A percentile compares a stretch with the other conserved stretches of the same genome.
These are phyloP conservation scores for Pistacia integerrima DNA, from an alignment of 345 rosid species.

Conservation along the genomic window DNA sequence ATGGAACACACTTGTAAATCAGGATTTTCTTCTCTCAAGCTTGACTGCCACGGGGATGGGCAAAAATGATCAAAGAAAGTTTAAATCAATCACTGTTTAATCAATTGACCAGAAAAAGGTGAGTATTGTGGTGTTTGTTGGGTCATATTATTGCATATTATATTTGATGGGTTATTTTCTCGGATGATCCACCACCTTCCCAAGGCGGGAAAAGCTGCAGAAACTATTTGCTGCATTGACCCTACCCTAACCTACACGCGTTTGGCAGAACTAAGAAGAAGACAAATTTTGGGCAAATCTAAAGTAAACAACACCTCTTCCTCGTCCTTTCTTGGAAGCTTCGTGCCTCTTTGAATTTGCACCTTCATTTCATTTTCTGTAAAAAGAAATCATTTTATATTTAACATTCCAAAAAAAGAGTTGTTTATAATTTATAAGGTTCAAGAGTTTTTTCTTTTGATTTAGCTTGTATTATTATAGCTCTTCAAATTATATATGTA, in stretches of 20 bases:
- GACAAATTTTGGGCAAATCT: not conserved
- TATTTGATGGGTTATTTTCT: not conserved
- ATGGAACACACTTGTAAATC: too few relatives aligned
- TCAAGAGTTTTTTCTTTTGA: too few relatives aligned
- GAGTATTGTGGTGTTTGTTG: too few relatives aligned
- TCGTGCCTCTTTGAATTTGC: not conserved
- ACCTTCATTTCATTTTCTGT: not conserved
- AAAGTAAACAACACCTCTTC: not conserved
- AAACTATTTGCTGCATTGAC: not conserved
- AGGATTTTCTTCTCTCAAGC: too few relatives aligned
- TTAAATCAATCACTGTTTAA: too few relatives aligned
- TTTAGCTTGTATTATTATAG: too few relatives aligned
- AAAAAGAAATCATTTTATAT: not conserved
- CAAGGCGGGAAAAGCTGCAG: not conserved
- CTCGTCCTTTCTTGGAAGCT: conserved; percentile 16
- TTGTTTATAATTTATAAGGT: too few relatives aligned
- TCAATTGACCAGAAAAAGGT: too few relatives aligned
- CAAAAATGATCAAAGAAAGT: too few relatives aligned
- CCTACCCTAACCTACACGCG: not conserved
- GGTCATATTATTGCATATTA: not conserved
- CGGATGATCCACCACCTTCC: not conserved
- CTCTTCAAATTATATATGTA: too few relatives aligned
- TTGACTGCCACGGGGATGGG: too few relatives aligned
- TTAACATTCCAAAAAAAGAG: too few relatives aligned
- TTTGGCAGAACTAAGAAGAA: not conserved